A percentile compares a stretch with the other conserved stretches of the same genome.
Conservation (phyloP, 495 filamentous ascomycete species). For the Daldinia decipiens region DNA sequence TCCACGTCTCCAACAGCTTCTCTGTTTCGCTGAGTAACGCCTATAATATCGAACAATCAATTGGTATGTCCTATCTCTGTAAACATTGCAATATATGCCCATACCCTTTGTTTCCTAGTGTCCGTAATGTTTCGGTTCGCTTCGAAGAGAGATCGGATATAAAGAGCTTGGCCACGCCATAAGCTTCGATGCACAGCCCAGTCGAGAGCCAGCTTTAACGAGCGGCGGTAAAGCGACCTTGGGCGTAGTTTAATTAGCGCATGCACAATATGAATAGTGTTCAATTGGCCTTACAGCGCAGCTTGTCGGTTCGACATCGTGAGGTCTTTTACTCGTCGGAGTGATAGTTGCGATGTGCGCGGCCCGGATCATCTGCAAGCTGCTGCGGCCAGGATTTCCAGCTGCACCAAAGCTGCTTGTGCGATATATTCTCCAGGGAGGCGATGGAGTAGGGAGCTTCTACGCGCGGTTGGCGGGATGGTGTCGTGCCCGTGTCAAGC, state of each 20-base stretch:
- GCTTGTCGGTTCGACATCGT: conserved; percentile 60
- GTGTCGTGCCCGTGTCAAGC: conserved; percentile 15
- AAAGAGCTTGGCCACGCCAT: conserved; percentile 95
- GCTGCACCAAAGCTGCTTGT: conserved; percentile 15
- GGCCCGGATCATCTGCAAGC: conserved; percentile 15
- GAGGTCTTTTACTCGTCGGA: conserved; percentile 36
- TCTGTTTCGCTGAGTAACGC: conserved; percentile 86
- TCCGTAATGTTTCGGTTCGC: conserved; percentile 88
- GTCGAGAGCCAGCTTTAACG: conserved; percentile 90
- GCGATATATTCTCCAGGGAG: conserved; percentile 7
- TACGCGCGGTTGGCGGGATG: conserved; percentile 13
- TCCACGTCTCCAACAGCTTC: conserved; percentile 88
- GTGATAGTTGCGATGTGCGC: conserved; percentile 15
- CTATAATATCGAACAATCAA: conserved; percentile 55
- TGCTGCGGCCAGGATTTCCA: conserved; percentile 10
- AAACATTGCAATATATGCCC: background rate
- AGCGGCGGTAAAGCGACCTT: conserved; percentile 93
- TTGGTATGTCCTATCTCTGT: background rate
- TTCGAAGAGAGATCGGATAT: conserved; percentile 95
- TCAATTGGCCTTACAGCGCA: conserved; percentile 55
- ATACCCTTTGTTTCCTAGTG: conserved; percentile 87
- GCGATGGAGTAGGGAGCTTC: background rate
- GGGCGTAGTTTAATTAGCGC: conserved; percentile 27
- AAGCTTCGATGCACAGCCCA: conserved; percentile 91
- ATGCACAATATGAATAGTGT: background rate